phyloP scores from a whole-genome alignment of 2,329 filamentous ascomycete species.

The Sarocladiaceae sp. region DNA sequence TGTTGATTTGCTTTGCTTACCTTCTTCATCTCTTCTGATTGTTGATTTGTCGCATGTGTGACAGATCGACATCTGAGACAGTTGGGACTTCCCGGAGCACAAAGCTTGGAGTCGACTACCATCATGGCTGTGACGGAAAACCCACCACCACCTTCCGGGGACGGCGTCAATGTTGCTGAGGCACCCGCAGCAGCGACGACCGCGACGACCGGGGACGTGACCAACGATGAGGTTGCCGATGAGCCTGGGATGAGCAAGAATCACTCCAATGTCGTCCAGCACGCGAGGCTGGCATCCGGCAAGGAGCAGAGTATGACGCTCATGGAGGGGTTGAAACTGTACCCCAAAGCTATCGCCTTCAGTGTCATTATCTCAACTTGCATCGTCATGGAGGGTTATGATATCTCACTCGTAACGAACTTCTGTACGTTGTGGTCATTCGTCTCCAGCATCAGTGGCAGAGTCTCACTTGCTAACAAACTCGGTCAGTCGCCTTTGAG shows the following conservation, averaged over 20 bases:
- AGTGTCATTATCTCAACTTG: conserved; percentile 82
- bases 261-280: conserved; percentile 25
- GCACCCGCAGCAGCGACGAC: neutral
- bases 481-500: conserved; percentile 37
- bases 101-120: no score
- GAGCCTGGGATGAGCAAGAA: conserved; percentile 18
- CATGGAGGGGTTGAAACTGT: conserved; percentile 69
- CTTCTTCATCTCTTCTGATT: neutral
- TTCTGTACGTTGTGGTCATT: conserved; percentile 47
- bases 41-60: no score
- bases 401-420: conserved; percentile 74
- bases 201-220: neutral
- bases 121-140: no score
- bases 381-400: conserved; percentile 89
- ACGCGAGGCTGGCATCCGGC: conserved; percentile 41
- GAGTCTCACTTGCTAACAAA: conserved; percentile 1
- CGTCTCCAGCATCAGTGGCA: neutral
- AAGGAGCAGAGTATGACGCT: conserved; percentile 67
- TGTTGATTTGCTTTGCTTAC: neutral
- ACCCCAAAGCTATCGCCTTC: conserved; percentile 83
- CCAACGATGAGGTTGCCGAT: conserved; percentile 13
- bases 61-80: no score
- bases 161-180: no score
- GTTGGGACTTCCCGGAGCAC: no score
- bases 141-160: no score